Percentiles rank a stretch among this genome's conserved stretches.
These are phyloP conservation scores for Calamus simplicifolius DNA, from an alignment of 176 grass and related monocot genomes.

Conservation along the genomic window DNA sequence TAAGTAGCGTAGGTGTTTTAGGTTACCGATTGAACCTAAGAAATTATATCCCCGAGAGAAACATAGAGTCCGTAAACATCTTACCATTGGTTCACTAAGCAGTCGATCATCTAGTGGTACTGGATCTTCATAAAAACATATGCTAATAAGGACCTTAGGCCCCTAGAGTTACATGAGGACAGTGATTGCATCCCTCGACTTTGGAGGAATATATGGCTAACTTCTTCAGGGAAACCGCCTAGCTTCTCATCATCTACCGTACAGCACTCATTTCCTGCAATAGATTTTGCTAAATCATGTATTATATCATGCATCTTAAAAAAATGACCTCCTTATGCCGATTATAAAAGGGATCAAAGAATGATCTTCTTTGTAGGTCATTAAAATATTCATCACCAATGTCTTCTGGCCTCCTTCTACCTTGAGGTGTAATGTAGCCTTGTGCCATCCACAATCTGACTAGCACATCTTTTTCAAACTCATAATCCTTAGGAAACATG, in stretches of 20 bases:
- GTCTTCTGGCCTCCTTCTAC: constrained; percentile 8
- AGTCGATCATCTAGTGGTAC: accelerated
- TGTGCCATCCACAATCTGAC: constrained; percentile 45
- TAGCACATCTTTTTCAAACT: constrained; percentile 26
- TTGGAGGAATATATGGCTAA: background rate
- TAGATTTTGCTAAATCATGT: constrained; percentile 35
- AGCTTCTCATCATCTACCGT: background rate
- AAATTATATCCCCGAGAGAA: background rate
- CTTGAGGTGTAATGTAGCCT: constrained; percentile 13
- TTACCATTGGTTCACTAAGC: too few species aligned
- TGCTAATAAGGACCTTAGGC: background rate
- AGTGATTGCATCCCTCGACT: too few species aligned
- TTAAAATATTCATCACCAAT: constrained; percentile 20
- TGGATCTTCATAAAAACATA: background rate
- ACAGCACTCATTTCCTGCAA: constrained; percentile 3
- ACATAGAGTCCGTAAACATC: background rate
- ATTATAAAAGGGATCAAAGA: constrained; percentile 3
- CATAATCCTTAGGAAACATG: constrained; percentile 24
- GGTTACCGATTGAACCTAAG: background rate
- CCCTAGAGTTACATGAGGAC: background rate
- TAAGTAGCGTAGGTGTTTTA: constrained; percentile 4
- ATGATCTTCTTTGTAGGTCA: constrained; percentile 31
- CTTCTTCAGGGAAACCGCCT: background rate
- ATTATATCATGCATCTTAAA: constrained; percentile 36
- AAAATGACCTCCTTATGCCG: too few species aligned